phyloP scores from a whole-genome alignment of 371 early-diverging fungal species.

The Apophysomyces sp. region DNA sequence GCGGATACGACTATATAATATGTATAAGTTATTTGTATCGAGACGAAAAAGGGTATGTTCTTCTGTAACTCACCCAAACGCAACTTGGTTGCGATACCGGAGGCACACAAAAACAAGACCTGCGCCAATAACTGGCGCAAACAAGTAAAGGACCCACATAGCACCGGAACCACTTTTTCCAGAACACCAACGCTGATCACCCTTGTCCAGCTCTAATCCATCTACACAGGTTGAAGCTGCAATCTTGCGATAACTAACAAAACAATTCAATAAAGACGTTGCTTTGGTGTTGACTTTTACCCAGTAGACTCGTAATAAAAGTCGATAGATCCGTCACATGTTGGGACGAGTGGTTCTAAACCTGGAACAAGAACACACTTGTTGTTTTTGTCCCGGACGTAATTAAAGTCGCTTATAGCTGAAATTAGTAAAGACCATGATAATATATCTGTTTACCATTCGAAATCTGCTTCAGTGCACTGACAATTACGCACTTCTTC shows the following conservation, averaged over 20 bases:
- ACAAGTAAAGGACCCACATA: constrained; percentile 35
- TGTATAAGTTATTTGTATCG: not conserved
- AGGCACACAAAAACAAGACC: constrained; percentile 35
- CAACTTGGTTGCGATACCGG: constrained; percentile 31
- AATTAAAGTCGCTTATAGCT: constrained; percentile 70
- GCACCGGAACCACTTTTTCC: constrained; percentile 46
- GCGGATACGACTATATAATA: constrained; percentile 37
- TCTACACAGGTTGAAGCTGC: constrained; percentile 72
- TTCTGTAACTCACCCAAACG: constrained; percentile 28
- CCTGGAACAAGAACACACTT: constrained; percentile 68
- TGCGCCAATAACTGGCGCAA: constrained; percentile 41
- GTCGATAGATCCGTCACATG: constrained; percentile 56
- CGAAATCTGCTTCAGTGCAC: constrained; percentile 84
- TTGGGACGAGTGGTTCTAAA: constrained; percentile 49
- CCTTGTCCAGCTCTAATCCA: constrained; percentile 55
- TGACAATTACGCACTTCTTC: constrained; percentile 62
- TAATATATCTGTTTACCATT: constrained; percentile 56
- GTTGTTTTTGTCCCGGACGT: constrained; percentile 56
- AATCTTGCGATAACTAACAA: constrained; percentile 72
- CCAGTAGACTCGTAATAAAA: constrained; percentile 62
- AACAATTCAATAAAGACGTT: not conserved
- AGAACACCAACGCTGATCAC: constrained; percentile 67
- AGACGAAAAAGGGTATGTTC: not conserved
- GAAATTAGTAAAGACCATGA: not conserved
- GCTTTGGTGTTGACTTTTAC: too few species aligned